Evolutionary conservation across 192 early-diverging fungal species (phyloP), one percentile per base, ranked within the genome.

Genomic region (Podila verticillata): DNA sequence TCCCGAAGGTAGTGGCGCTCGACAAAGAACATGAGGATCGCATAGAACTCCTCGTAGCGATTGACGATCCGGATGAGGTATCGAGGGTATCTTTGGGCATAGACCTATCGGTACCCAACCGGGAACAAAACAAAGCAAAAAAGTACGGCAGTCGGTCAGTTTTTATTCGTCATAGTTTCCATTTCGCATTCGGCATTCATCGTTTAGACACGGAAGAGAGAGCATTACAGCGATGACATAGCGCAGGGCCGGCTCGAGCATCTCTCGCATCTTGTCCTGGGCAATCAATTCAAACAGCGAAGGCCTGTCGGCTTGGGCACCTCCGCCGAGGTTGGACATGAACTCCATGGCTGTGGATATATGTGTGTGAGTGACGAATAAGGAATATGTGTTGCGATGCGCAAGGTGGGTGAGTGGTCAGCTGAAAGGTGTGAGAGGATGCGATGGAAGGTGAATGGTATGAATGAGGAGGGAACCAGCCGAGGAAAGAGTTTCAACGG

Each of bases 281-380:
- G 94, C 93, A 51, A 94, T 86, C 5, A 97, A 87, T 86, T 98
- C 97, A 83, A 98, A 97, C 66, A 97, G 70, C 2, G 95, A 95
- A 69, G 96, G 97, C 65, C 91, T 88, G 74, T 95, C 93, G 71
- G 87, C 89, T 71, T 89, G 87, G 10, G 57, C 36, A 32, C 77
- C 77, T 57, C 85, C 84, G 82, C 92, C 85, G 61, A 95, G 77
- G 70, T 92, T 92, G 74, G 92, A 94, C 91, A 95, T 93, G 84
- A 95, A 94, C 86, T 95, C 94, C 94, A 95, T 95, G 66, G 67
- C 74, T 24, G 34, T 1, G 6, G 13, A 32, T 59, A 36, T 24
- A 48, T 66, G 63, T 28, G n/a, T 32, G 51, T 8, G 22, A 54
- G 39, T 0, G 39, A 44, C 39, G 17, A 44, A 3, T 44, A 44